These are phyloP conservation scores for Saitozyma podzolica DNA, from an alignment of 768 basidiomycete species.

Conservation along the genomic window DNA sequence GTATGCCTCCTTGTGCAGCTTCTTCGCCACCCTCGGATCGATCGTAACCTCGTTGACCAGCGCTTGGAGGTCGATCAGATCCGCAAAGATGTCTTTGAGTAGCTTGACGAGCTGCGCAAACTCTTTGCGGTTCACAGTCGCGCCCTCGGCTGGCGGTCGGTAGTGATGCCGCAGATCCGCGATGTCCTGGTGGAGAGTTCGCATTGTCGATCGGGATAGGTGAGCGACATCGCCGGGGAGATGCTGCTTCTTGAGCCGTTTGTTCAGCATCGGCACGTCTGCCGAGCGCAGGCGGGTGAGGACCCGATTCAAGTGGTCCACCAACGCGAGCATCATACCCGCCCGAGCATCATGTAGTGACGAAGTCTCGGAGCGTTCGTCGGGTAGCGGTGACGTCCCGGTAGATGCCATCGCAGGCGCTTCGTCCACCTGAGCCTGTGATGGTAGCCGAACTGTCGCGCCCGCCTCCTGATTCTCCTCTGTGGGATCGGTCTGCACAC, in stretches of 20 bases:
- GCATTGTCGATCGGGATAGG: slow-evolving; percentile 78
- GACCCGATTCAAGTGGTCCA: slow-evolving; percentile 62
- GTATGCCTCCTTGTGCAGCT: slow-evolving; percentile 55
- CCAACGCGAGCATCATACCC: slow-evolving; percentile 48
- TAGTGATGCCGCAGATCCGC: slow-evolving; percentile 70
- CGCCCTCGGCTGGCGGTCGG: slow-evolving; percentile 71
- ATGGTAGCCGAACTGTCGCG: not conserved
- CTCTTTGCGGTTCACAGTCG: slow-evolving; percentile 69
- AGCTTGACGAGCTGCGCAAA: slow-evolving; percentile 78
- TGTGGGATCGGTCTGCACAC: slow-evolving; percentile 67
- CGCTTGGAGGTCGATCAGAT: slow-evolving; percentile 76
- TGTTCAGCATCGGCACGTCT: slow-evolving; percentile 82
- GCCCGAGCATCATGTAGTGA: slow-evolving; percentile 60
- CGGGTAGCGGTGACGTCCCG: slow-evolving; percentile 50
- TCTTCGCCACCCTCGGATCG: slow-evolving; percentile 73
- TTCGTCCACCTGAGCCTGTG: not conserved
- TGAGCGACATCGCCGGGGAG: slow-evolving; percentile 77
- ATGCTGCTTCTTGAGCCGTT: slow-evolving; percentile 86
- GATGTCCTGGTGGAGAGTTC: slow-evolving; percentile 70
- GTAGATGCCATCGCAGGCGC: slow-evolving; percentile 14
- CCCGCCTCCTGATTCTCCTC: slow-evolving; percentile 17
- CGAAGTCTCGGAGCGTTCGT: slow-evolving; percentile 73
- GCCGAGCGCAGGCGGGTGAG: slow-evolving; percentile 68
- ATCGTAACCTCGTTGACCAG: slow-evolving; percentile 86
- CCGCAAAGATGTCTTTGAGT: slow-evolving; percentile 77